Percentiles rank a stretch among this genome's conserved stretches.
These are phyloP conservation scores for Dalbergia cultrata DNA, from an alignment of 306 rosid species.

Conservation along the genomic window DNA sequence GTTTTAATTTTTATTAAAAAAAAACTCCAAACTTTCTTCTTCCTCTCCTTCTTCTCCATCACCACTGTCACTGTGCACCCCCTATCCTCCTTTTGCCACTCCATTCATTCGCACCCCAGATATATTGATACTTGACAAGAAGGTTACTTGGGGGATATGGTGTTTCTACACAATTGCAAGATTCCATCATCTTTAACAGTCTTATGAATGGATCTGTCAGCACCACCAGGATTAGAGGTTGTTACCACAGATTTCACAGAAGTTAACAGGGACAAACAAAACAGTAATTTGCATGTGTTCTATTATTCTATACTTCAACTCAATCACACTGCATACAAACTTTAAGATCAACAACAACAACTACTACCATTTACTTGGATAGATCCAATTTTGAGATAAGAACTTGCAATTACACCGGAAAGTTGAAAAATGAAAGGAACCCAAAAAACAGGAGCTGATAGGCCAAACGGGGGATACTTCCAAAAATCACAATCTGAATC, in stretches of 20 bases:
- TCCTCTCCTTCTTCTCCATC: no score
- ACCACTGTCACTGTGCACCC: no score
- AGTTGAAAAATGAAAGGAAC: conserved; percentile 15
- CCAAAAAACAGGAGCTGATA: conserved; percentile 11
- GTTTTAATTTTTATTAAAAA: no score
- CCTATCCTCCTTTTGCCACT: no score
- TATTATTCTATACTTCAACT: neutral
- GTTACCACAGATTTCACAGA: conserved; percentile 16
- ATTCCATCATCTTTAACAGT: neutral
- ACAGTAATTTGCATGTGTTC: neutral
- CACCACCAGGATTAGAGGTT: conserved; percentile 9
- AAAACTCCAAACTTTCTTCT: no score
- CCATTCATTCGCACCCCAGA: no score
- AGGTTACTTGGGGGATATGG: no score
- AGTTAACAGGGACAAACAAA: neutral
- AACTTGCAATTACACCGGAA: neutral
- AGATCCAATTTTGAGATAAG: conserved; percentile 13
- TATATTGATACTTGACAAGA: no score
- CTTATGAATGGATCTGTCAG: conserved; percentile 56
- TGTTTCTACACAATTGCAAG: no score
- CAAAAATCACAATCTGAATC: neutral
- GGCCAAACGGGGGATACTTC: neutral
- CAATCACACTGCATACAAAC: neutral
- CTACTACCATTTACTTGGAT: conserved; percentile 25
- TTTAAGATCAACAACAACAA: conserved; percentile 22